Evolutionary conservation across 1,139 yeast genomes (phyloP), one percentile per base, ranked within the genome.

Genomic region (Kodamaea sp.): DNA sequence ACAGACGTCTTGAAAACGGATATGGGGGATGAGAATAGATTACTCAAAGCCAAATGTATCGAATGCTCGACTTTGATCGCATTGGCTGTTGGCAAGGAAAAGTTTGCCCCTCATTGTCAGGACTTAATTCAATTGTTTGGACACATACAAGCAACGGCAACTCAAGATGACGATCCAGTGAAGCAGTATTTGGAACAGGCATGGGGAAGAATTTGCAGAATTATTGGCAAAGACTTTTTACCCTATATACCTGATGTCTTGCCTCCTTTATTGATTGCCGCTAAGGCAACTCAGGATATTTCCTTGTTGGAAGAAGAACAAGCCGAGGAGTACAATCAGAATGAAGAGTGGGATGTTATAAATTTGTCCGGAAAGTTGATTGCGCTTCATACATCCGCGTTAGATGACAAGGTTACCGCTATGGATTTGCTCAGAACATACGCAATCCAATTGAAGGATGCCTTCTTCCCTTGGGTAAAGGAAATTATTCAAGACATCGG

Each of bases 41-140:
- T 84, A 37, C 70, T 92, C 42, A 86, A 86, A 58, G 97, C 96
- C 20, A 92, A 90, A 61, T 88, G 97, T 51, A 86, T 92, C 47
- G 98, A 92, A 63, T 92, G 98, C 62, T 82, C 96, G 5, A 86
- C 97, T 2, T 72, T 94, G 52, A 89, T 92, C 55, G 97, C 97
- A 0, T 70, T 83, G 34, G 98, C 98, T n/a, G 98, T 92, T 31
- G 98, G 98, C 21, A 83, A 83, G 53, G 96, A 89, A 48, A 86
- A 84, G 55, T 90, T 92, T 57, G 66, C 78, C 15, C 83, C 87
- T 16, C 88, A 86, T 52, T 79, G 87, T 28, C 78, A 76, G 42
- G 89, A 86, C 46, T 67, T 90, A 42, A 83, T 90, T 37, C 80
- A 79, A 46, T 64, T 85, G 19, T 82, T 89, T 50, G 88, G 83